Percentiles rank a stretch among this genome's conserved stretches.
Evolutionary conservation across 768 basidiomycete genomes (phyloP).

Genomic region (Trametes coccinea): DNA sequence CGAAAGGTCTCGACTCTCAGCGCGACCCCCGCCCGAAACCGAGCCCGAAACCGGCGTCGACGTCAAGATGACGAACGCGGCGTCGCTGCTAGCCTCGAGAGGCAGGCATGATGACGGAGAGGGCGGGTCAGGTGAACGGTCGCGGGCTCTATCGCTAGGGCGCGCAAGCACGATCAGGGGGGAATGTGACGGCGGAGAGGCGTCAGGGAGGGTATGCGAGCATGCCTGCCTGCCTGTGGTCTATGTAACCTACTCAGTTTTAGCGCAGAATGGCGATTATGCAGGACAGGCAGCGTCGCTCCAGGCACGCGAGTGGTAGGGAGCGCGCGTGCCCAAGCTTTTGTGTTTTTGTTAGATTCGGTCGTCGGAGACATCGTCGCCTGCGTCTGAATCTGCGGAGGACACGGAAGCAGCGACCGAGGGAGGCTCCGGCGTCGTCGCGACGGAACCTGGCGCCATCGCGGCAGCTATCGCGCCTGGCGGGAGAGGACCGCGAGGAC

Average conservation of each 20-base stretch:
- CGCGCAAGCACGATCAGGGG: neutral
- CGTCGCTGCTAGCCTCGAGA: neutral
- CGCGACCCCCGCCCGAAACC: too few species aligned
- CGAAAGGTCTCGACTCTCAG: too few species aligned
- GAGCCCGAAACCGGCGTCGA: neutral
- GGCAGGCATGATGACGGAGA: neutral
- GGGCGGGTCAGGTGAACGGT: neutral
- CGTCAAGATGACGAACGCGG: neutral
- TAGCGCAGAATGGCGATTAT: neutral
- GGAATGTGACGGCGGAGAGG: neutral
- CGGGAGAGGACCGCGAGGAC: constrained; percentile 21
- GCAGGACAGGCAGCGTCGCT: neutral
- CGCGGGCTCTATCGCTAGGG: neutral
- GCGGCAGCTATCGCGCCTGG: neutral
- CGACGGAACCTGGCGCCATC: neutral
- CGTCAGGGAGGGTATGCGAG: neutral
- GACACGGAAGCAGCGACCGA: neutral
- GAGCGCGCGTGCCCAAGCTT: neutral
- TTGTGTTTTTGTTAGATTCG: neutral
- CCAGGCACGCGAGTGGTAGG: neutral
- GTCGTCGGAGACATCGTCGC: neutral
- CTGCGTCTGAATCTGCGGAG: neutral
- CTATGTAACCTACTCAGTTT: neutral
- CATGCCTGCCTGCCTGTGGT: neutral
- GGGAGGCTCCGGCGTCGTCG: neutral